A percentile compares a stretch with the other conserved stretches of the same genome.
These are phyloP conservation scores for Xanthoparmelia taractica DNA, from an alignment of 495 filamentous ascomycete species.

Conservation along the genomic window DNA sequence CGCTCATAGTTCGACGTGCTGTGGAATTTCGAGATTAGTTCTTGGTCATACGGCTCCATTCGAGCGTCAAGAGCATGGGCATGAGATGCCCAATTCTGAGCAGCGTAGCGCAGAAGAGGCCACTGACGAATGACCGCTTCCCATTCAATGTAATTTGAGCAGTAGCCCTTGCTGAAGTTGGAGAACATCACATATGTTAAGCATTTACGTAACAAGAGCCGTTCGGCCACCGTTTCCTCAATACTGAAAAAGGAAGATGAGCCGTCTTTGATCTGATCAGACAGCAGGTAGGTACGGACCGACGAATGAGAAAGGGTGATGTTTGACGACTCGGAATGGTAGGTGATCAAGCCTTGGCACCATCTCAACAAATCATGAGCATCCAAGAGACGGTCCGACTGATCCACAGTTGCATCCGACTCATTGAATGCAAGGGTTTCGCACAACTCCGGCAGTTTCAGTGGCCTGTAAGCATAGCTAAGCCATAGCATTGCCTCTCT, in stretches of 20 bases:
- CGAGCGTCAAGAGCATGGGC: not conserved
- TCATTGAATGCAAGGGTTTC: not conserved
- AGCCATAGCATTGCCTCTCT: slow-evolving; percentile 1
- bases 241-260: slow-evolving; percentile 2
- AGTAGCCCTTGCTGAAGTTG: not conserved
- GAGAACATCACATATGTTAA: not conserved
- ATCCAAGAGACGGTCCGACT: not conserved
- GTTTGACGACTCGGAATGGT: not conserved
- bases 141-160: not conserved
- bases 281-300: not conserved
- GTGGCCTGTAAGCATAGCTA: not conserved
- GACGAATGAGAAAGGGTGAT: not conserved
- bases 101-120: not conserved
- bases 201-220: not conserved
- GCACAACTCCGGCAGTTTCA: not conserved
- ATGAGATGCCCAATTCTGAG: not conserved
- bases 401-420: not conserved
- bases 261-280: not conserved
- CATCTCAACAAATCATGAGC: not conserved
- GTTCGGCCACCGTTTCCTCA: not conserved
- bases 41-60: not conserved
- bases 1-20: not conserved
- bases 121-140: not conserved
- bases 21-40: not conserved
- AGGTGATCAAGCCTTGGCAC: slow-evolving; percentile 3